phyloP scores from a whole-genome alignment of 257 asterid genomes.

The Verbena officinalis region DNA sequence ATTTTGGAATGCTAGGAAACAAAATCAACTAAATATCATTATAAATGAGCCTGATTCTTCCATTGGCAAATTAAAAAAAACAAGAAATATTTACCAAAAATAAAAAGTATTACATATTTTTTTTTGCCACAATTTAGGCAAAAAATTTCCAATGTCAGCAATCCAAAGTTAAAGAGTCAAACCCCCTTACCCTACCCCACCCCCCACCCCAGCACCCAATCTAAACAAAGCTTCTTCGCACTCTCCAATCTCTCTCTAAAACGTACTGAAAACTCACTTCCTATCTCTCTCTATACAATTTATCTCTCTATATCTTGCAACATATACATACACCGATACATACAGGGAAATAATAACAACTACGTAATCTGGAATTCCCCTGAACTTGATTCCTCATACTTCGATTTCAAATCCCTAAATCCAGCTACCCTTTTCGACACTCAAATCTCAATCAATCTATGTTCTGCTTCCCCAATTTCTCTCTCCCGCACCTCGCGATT shows the following conservation, averaged over 20 bases:
- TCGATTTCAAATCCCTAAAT: constrained; percentile 49
- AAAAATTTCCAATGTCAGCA: constrained; percentile 26
- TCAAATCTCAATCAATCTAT: constrained; percentile 28
- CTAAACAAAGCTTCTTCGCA: constrained; percentile 20
- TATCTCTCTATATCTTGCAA: constrained; percentile 28
- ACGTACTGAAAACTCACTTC: constrained; percentile 17
- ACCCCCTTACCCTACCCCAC: constrained; percentile 26
- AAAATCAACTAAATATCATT: too few relatives aligned
- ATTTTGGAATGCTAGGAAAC: too few relatives aligned
- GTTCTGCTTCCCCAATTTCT: constrained; percentile 16
- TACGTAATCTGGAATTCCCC: constrained; percentile 44
- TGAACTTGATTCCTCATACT: constrained; percentile 46
- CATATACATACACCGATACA: constrained; percentile 21
- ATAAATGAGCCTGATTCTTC: too few relatives aligned
- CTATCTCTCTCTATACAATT: constrained; percentile 27
- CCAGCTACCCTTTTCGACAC: constrained; percentile 14
- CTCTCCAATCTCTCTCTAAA: constrained; percentile 32
- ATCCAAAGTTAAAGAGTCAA: constrained; percentile 32
- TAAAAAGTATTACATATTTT: too few relatives aligned
- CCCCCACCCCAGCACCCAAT: constrained; percentile 17
- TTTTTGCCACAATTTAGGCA: neutral
- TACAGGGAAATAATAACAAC: constrained; percentile 35
- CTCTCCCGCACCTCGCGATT: constrained; percentile 33
- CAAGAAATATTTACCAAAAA: neutral
- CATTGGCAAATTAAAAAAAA: too few relatives aligned